Evolutionary conservation across 306 rosid genomes (phyloP).

Genomic region (Glycine tomentella): DNA sequence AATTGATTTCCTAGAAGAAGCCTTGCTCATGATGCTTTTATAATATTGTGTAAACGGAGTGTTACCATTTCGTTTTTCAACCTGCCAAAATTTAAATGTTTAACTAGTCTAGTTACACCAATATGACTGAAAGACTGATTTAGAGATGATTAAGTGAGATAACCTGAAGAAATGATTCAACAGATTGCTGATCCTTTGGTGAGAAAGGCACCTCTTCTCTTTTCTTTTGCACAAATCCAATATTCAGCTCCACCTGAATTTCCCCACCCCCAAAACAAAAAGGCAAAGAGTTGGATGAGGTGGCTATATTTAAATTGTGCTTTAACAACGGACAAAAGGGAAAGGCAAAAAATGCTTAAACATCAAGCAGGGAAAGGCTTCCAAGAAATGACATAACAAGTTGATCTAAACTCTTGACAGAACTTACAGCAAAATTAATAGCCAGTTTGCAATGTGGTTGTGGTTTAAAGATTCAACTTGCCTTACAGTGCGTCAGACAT

Average conservation of each 20-base stretch:
- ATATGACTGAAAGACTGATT: slow-evolving; percentile 24
- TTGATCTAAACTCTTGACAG: slow-evolving; percentile 2
- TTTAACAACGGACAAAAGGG: slow-evolving; percentile 34
- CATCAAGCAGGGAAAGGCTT: background rate
- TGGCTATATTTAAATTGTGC: background rate
- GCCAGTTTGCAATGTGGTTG: background rate
- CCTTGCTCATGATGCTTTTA: slow-evolving; percentile 79
- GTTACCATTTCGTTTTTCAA: slow-evolving; percentile 64
- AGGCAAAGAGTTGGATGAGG: slow-evolving; percentile 20
- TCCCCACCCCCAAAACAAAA: slow-evolving; percentile 17
- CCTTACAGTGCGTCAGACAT: background rate
- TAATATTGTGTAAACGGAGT: slow-evolving; percentile 75
- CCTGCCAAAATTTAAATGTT: slow-evolving; percentile 59
- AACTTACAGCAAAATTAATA: slow-evolving; percentile 1
- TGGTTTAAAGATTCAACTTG: background rate
- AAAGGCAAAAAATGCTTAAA: background rate
- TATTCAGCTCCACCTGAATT: slow-evolving; percentile 82
- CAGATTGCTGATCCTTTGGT: slow-evolving; percentile 80
- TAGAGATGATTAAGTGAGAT: slow-evolving; percentile 13
- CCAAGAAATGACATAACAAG: slow-evolving; percentile 16
- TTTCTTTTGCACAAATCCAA: slow-evolving; percentile 75
- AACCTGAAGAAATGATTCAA: slow-evolving; percentile 89
- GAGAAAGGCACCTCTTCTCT: slow-evolving; percentile 86
- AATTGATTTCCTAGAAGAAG: slow-evolving; percentile 67
- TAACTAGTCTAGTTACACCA: slow-evolving; percentile 33